Evolutionary conservation across 129 eudicot genomes (phyloP), one percentile per base, ranked within the genome.

Genomic region (Artemisia tridentata): DNA sequence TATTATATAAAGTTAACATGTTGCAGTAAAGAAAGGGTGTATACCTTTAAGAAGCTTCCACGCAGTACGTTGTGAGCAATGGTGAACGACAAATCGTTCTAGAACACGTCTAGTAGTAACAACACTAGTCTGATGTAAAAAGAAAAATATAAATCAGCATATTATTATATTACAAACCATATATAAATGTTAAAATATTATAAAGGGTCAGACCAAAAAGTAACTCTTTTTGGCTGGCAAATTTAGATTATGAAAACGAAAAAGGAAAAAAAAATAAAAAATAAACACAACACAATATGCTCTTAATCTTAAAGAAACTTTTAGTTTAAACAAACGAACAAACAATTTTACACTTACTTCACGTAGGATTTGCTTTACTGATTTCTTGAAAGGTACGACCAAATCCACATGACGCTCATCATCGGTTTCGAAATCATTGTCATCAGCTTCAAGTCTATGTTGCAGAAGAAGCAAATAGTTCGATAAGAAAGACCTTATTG

Each of bases 1-100:
- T 34, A 68, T 72, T 13, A 19, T 23, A 63, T 59, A 66, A 70
- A 47, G 18, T 17, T 67, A 23, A 49, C 55, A 71, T 15, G 65
- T 20, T 6, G n/a, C 68, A 29, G 34, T 56, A 53, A 52, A 20
- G 69, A 15, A 41, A 58, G 66, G 14, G 48, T 15, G 18, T 62
- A 58, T 78, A 87, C 98, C 98, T 87, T 93, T 93, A 67, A 90
- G 91, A 80, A 93, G 97, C 78, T 93, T 93, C 96, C 97, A 93
- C 48, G 97, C 97, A 82, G 76, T 79, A 18, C 96, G 82, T 69
- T 84, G 96, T 63, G 99, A 90, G 69, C 69, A 81, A 70, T 82
- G 86, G 72, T 85, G 84, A 55, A 93, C 92, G n/a, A 88, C 89
- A 19, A 93, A 83, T 55, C 96, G 91, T 81, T 93, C 97, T 73